These are phyloP conservation scores for Hypoxylon sp. DNA, from an alignment of 2,329 filamentous ascomycete species.

Conservation along the genomic window DNA sequence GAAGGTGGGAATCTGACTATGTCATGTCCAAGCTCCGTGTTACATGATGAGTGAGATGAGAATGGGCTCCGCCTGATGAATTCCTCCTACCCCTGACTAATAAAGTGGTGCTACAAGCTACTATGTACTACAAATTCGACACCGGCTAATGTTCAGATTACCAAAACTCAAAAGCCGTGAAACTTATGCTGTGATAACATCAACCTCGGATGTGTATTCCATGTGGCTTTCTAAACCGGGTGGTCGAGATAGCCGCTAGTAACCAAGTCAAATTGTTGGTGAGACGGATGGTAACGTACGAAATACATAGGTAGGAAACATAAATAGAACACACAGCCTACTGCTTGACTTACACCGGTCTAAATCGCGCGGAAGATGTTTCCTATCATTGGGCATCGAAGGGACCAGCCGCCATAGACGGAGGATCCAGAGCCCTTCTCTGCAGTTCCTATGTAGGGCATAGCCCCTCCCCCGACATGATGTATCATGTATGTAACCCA, in stretches of 20 bases:
- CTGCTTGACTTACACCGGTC: slow-evolving; percentile 3
- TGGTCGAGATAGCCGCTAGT: neutral
- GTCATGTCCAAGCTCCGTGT: neutral
- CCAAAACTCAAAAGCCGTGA: neutral
- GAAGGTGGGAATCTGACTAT: neutral
- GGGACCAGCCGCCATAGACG: slow-evolving; percentile 13
- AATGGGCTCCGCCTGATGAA: neutral
- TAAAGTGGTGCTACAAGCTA: slow-evolving; percentile 10
- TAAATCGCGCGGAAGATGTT: slow-evolving; percentile 1
- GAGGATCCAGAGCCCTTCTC: slow-evolving; percentile 16
- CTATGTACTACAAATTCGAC: slow-evolving; percentile 6
- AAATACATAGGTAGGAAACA: slow-evolving; percentile 4
- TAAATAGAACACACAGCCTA: neutral
- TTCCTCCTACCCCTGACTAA: slow-evolving; percentile 7
- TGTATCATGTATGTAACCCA: slow-evolving; percentile 24
- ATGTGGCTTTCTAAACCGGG: neutral
- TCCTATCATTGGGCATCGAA: slow-evolving; percentile 9
- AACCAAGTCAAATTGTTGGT: neutral
- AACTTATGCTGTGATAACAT: neutral
- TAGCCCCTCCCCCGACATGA: slow-evolving; percentile 23
- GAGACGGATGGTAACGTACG: neutral
- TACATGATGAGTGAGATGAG: slow-evolving; percentile 10
- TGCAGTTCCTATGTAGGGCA: slow-evolving; percentile 27
- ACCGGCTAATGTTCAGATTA: neutral
- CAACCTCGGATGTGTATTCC: neutral